Percentiles rank a stretch among this genome's conserved stretches.
These are phyloP conservation scores for Gyrodon lividus DNA, from an alignment of 768 basidiomycete genomes.

Conservation along the genomic window DNA sequence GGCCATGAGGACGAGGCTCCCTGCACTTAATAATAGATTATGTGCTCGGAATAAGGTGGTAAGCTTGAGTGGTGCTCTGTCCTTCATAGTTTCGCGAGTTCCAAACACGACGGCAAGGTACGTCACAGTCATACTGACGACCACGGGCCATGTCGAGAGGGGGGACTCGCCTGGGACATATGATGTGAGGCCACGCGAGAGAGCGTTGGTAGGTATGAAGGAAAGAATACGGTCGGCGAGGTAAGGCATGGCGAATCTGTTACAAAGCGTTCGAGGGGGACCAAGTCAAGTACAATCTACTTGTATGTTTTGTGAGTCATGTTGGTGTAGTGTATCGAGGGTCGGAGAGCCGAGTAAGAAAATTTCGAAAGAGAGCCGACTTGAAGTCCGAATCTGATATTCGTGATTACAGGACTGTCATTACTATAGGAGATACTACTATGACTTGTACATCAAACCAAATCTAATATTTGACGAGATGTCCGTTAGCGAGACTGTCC, in stretches of 20 bases:
- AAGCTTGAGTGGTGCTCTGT: slow-evolving; percentile 65
- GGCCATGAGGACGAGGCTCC: slow-evolving; percentile 72
- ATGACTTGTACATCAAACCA: too few species aligned
- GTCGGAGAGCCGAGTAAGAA: too few species aligned
- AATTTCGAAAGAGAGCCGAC: too few species aligned
- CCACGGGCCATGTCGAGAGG: slow-evolving; percentile 70
- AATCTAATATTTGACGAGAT: too few species aligned
- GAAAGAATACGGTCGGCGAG: slow-evolving; percentile 68
- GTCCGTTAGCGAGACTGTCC: too few species aligned
- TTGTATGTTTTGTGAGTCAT: too few species aligned
- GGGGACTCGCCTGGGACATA: slow-evolving; percentile 80
- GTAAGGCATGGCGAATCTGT: slow-evolving; percentile 50
- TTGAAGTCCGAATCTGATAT: too few species aligned
- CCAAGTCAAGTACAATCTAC: not conserved
- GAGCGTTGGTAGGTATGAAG: slow-evolving; percentile 45
- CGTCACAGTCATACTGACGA: slow-evolving; percentile 60
- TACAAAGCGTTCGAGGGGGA: not conserved
- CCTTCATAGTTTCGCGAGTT: slow-evolving; percentile 80
- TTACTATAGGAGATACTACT: too few species aligned
- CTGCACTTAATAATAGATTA: slow-evolving; percentile 81
- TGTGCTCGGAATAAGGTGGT: slow-evolving; percentile 80
- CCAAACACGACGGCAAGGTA: slow-evolving; percentile 89
- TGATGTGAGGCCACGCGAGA: slow-evolving; percentile 55
- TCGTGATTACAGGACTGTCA: too few species aligned
- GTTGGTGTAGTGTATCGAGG: too few species aligned